Evolutionary conservation across 75 land plant species (phyloP), one percentile per base, ranked within the genome.

Genomic region (Pinus taeda): DNA sequence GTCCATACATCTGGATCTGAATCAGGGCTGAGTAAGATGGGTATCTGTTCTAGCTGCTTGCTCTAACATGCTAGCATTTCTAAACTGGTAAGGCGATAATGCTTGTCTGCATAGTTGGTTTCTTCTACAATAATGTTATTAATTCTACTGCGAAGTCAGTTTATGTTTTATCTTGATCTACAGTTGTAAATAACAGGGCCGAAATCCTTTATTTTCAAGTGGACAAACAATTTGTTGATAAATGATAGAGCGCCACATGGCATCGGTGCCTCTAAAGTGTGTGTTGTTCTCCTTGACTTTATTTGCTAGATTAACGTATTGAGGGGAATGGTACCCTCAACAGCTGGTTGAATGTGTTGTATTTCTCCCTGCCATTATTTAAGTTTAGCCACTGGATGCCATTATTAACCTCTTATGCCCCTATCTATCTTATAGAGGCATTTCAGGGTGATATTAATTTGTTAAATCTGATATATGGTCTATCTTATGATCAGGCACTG

Each of bases 401-500:
- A 9, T 49, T 49, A 1, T 49, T 49, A 49, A 8, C 1, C 55
- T 49, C 55, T 49, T 49, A 49, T 49, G 3, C 9, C 3, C 39
- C 36, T 30, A 30, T 64, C 37, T 65, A 30, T 33, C 2, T 65
- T 65, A 65, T 65, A 65, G 36, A 15, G 69, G 69, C 69, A 30
- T 30, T 49, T 36, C 71, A 69, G 39, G 21, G 6, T 69, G 71
- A 45, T 69, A 18, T 69, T 9, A 7, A 69, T 69, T 69, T 39
- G 49, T 39, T 69, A 39, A 15, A 15, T 69, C 22, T 69, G 53
- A 69, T 20, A 69, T 69, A 39, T 39, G 2, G 71, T 75, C 59
- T 59, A 13, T 62, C 14, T 49, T 57, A 60, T 60, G 58, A 64
- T 57, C 42, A 89, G 91, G 86, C 74, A 26, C 60, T 90, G 82